phyloP scores from a whole-genome alignment of 1,284 basidiomycete species.

The Ustilago cynodontis region DNA sequence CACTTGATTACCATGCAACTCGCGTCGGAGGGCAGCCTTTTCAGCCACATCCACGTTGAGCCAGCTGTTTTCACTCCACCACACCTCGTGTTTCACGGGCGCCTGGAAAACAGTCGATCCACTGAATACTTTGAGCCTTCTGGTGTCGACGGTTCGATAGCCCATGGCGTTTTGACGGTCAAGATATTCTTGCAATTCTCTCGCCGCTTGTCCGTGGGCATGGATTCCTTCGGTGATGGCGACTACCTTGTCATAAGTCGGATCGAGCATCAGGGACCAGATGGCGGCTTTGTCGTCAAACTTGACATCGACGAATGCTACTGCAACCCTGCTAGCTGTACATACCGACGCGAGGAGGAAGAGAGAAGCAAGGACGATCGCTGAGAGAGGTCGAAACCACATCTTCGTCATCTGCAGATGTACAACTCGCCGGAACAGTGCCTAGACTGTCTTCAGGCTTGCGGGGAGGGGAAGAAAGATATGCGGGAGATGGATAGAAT shows the following conservation, averaged over 20 bases:
- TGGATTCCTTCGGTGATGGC: slow-evolving; percentile 35
- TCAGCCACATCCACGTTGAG: background rate
- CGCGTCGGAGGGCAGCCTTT: background rate
- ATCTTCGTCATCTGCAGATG: background rate
- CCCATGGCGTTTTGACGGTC: slow-evolving; percentile 10
- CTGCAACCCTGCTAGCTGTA: slow-evolving; percentile 13
- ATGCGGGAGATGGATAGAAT: no score
- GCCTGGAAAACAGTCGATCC: background rate
- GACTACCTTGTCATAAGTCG: slow-evolving; percentile 22
- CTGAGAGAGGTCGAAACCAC: slow-evolving; percentile 6
- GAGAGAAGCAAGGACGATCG: background rate
- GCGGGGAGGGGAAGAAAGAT: no score
- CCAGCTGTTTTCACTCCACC: slow-evolving; percentile 10
- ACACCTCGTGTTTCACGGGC: slow-evolving; percentile 17
- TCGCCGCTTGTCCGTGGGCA: slow-evolving; percentile 21
- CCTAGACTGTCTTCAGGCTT: no score
- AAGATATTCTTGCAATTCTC: slow-evolving; percentile 23
- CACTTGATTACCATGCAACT: slow-evolving; percentile 17
- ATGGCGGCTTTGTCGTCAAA: slow-evolving; percentile 50
- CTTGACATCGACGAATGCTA: slow-evolving; percentile 44
- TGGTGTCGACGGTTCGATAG: background rate
- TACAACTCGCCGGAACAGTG: no score
- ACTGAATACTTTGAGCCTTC: slow-evolving; percentile 18
- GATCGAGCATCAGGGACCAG: slow-evolving; percentile 30
- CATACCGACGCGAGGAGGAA: background rate